Evolutionary conservation across 140 eudicot species (phyloP), one percentile per base, ranked within the genome.

Genomic region (Anethum foeniculum): DNA sequence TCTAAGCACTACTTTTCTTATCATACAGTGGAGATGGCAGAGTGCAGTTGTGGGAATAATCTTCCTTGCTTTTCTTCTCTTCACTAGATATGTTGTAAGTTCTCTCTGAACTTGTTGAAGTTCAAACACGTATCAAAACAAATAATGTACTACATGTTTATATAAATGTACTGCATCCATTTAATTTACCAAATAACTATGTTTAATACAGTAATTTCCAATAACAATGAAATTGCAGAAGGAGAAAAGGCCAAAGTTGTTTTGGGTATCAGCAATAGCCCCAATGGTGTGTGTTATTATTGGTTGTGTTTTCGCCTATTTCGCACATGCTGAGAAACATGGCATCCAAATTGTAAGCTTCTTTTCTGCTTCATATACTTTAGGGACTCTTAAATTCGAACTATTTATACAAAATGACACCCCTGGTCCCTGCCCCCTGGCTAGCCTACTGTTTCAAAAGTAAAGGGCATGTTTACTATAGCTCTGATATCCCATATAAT

Each of bases 211-310:
- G 68, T 25, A 67, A 13, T 28, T 19, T 3, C 21, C 9, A n/a
- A 72, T 27, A 25, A 76, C 21, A 49, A 54, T 79, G 30, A 44
- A 47, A 69, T 71, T 81, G 77, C 97, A 96, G 99, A 96, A 88
- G 72, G 85, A 87, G 69, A 93, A 82, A 88, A 91, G 81, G 48
- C 98, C 99, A 3, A 89, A 91, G 82, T 48, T 93, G 44, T 93
- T 93, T 79, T 89, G 93, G 96, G 90, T 96, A 64, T 88, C 99
- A 44, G 99, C 99, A 13, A 85, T 91, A 58, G 96, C 92, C 65
- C 99, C 99, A 4, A 86, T 93, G 78, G 82, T 84, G 72, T 86
- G 85, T 8, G 99, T 96, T 30, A 28, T 88, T 7, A 69, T 71
- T 11, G 98, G 97, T 27, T 82, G 98, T 64, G 76, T 87, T 36